These are phyloP conservation scores for Agapanthus africanus DNA, from an alignment of 106 monocot species.

Conservation along the genomic window DNA sequence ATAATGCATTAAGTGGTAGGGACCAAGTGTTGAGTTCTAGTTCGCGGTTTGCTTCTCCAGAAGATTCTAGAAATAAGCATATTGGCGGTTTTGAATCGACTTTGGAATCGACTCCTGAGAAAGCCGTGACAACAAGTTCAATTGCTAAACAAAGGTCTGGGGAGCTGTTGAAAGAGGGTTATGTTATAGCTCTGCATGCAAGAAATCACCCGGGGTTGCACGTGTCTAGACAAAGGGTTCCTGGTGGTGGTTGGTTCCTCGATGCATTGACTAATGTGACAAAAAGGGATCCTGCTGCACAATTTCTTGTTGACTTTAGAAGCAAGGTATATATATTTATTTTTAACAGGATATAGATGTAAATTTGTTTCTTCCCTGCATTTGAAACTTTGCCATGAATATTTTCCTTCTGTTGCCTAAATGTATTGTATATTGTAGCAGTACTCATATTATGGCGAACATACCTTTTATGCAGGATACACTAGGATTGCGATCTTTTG, in stretches of 20 bases:
- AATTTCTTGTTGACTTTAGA: slow-evolving; percentile 70
- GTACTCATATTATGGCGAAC: background rate
- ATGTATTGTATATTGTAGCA: background rate
- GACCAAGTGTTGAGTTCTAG: slow-evolving; percentile 73
- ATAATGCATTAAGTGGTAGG: slow-evolving; percentile 52
- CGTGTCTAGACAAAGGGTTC: slow-evolving; percentile 65
- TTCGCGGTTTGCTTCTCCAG: slow-evolving; percentile 89
- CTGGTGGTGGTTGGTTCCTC: slow-evolving; percentile 78
- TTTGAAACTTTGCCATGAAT: background rate
- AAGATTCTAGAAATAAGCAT: slow-evolving; percentile 67
- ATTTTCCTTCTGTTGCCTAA: background rate
- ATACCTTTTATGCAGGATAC: slow-evolving; percentile 42
- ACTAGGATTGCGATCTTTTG: slow-evolving; percentile 81
- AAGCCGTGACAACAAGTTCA: slow-evolving; percentile 4
- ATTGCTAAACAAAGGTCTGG: slow-evolving; percentile 23
- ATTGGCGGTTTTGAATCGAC: slow-evolving; percentile 44
- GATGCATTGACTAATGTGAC: slow-evolving; percentile 74
- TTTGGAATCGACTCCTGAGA: slow-evolving; percentile 51
- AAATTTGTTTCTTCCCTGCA: background rate
- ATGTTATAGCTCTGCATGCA: slow-evolving; percentile 64
- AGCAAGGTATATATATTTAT: slow-evolving; percentile 50
- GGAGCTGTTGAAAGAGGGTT: slow-evolving; percentile 69
- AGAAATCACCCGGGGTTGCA: slow-evolving; percentile 49
- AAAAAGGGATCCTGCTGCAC: slow-evolving; percentile 89
- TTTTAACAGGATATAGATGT: background rate